Conservation (phyloP, 768 basidiomycete genomes). For the Tricholoma furcatifolium region DNA sequence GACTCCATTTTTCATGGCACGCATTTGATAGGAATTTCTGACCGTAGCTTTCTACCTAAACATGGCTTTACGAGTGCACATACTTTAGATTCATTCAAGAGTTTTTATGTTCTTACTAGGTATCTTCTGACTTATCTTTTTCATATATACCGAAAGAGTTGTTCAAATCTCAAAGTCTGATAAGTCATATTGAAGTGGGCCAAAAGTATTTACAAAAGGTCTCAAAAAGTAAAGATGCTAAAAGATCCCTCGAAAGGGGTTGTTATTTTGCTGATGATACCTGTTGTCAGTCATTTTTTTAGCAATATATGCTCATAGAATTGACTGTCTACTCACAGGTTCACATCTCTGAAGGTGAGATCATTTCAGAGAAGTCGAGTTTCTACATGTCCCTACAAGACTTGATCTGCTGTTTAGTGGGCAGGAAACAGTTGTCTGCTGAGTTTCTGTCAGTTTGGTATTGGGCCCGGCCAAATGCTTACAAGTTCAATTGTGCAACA, state of each 20-base stretch:
- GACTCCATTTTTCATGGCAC: neutral
- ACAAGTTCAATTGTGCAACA: no score
- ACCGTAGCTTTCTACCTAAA: neutral
- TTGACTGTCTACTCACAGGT: no score
- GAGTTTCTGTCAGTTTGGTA: no score
- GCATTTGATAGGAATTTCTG: neutral
- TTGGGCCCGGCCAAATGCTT: no score
- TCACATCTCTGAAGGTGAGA: no score
- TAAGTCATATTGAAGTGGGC: neutral
- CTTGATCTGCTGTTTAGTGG: no score
- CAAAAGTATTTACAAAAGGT: neutral
- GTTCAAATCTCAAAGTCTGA: neutral
- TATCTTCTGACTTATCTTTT: no score
- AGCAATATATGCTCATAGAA: no score
- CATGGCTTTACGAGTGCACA: neutral
- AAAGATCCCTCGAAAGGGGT: neutral
- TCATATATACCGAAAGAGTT: neutral
- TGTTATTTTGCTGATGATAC: neutral
- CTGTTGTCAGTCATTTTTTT: no score
- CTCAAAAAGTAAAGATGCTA: neutral
- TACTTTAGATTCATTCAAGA: neutral
- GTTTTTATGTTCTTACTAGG: neutral
- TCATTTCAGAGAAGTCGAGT: no score
- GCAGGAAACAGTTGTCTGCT: no score
- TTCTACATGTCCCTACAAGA: no score